phyloP scores from a whole-genome alignment of 768 basidiomycete species.

The Postia placenta region DNA sequence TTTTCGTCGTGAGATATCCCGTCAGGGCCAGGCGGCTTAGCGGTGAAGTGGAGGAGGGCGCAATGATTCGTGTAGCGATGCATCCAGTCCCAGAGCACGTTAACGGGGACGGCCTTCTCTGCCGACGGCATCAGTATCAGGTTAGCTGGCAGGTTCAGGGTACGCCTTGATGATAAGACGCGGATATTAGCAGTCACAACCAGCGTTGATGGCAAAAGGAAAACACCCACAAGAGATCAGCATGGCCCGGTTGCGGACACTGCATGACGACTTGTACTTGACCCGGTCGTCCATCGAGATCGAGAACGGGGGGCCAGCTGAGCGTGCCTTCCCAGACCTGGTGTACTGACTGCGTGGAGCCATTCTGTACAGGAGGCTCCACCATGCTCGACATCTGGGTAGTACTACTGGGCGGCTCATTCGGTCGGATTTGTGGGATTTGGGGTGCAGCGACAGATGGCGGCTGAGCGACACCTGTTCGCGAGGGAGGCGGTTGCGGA shows the following conservation, averaged over 20 bases:
- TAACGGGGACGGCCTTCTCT: slow-evolving; percentile 33
- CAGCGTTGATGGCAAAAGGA: too few relatives aligned
- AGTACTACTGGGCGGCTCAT: too few relatives aligned
- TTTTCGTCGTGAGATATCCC: slow-evolving; percentile 35
- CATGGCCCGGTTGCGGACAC: neutral
- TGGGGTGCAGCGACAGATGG: slow-evolving; percentile 1
- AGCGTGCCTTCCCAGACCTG: neutral
- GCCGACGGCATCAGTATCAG: slow-evolving; percentile 36
- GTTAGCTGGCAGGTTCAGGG: slow-evolving; percentile 46
- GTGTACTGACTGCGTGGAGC: too few relatives aligned
- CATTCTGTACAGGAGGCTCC: too few relatives aligned
- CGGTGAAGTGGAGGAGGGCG: slow-evolving; percentile 31
- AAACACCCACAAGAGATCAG: neutral
- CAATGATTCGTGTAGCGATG: slow-evolving; percentile 25
- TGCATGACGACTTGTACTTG: neutral
- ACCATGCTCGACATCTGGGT: neutral
- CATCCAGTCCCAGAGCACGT: slow-evolving; percentile 44
- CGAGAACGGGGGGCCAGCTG: neutral
- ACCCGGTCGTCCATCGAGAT: neutral
- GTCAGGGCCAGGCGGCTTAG: slow-evolving; percentile 25
- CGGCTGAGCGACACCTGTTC: neutral
- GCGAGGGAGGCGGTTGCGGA: slow-evolving; percentile 2
- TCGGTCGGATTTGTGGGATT: neutral
- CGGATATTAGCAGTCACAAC: too few relatives aligned
- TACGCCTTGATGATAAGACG: slow-evolving; percentile 42